phyloP scores from a whole-genome alignment of 805 yeast genomes.

The Metschnikowia bowlesiae region DNA sequence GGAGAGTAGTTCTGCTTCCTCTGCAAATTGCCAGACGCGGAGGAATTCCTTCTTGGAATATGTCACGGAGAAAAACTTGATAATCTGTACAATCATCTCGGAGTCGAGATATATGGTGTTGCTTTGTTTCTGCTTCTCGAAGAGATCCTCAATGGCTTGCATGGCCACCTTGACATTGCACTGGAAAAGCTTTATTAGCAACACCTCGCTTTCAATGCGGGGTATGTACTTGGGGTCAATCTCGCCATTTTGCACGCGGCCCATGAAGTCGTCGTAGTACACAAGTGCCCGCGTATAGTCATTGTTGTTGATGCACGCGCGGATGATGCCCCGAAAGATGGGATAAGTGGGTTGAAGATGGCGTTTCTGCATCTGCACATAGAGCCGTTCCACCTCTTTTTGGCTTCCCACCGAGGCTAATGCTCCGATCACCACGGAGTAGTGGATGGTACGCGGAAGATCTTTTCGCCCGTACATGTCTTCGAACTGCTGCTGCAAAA shows the following conservation, averaged over 20 bases:
- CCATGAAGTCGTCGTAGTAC: constrained; percentile 26
- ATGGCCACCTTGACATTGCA: constrained; percentile 26
- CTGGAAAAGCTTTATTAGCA: constrained; percentile 24
- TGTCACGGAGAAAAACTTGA: constrained; percentile 20
- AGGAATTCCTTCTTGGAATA: constrained; percentile 21
- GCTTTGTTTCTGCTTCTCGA: constrained; percentile 14
- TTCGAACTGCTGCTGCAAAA: constrained; percentile 54
- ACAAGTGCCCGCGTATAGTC: constrained; percentile 32
- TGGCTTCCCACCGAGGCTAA: constrained; percentile 48
- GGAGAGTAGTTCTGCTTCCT: constrained; percentile 16
- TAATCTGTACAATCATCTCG: constrained; percentile 15
- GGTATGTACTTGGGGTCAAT: constrained; percentile 18
- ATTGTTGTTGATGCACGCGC: constrained; percentile 33
- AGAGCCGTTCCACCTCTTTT: constrained; percentile 47
- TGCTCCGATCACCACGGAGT: constrained; percentile 57
- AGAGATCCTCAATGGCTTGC: constrained; percentile 21
- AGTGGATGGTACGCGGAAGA: constrained; percentile 51
- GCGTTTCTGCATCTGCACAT: constrained; percentile 41
- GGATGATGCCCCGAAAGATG: constrained; percentile 44
- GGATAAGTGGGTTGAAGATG: constrained; percentile 44
- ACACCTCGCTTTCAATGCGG: constrained; percentile 23
- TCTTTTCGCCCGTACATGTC: constrained; percentile 50
- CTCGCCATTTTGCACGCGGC: constrained; percentile 17
- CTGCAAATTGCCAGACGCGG: constrained; percentile 17
- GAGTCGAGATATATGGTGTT: constrained; percentile 17